Base-by-base conservation (phyloP, 352 stramenopile species). In the Pythium rhizo-oryzae region DNA sequence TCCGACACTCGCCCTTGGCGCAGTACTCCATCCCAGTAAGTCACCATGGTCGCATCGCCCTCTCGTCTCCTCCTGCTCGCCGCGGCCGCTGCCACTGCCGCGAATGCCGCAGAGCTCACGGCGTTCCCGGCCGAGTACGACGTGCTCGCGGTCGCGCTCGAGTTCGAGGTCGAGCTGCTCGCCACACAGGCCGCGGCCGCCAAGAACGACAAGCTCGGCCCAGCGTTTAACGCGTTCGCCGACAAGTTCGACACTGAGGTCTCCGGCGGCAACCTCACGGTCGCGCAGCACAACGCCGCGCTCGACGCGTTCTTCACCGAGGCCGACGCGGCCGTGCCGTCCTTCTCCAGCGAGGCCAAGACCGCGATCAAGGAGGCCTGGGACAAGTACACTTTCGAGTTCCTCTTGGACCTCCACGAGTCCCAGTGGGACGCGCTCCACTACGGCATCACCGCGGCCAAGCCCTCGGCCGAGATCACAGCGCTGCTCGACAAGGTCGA, bases 301-400 rank as follows among this genome's bases (percentile, higher is more conserved):
- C 47, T 53, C 19, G 47, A 53, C n/a, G 47, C 23, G 47, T 33
- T 53, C 47, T 33, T 25, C 47, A 30, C 47, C n/a, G 47, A 53
- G 47, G 47, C 47, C n/a, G 21, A 53, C 47, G 47, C 8, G 23
- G n/a, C 47, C 47, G 47, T 30, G 9, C n/a, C 41, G 9, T 19
- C 41, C 9, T 47, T 47, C 41, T 1, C 41, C 12, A 47, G 12
- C 12, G 18, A 12, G 41, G 18, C 41, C 41, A 47, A 47, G 41
- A 16, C 41, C 5, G 41, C 41, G 41, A 19, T 47, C 41, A 19
- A n/a, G 9, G 41, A 47, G 41, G n/a, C 41, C 9, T 47, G 41
- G 41, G 41, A 47, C 13, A 47, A 19, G 15, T 47, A 47, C 41
- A 15, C 41, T 4, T 47, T 47, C 18, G 41, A 47, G 41, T 47